These are phyloP conservation scores for Talaromyces funiculosus DNA, from an alignment of 2,329 filamentous ascomycete species.

Conservation along the genomic window DNA sequence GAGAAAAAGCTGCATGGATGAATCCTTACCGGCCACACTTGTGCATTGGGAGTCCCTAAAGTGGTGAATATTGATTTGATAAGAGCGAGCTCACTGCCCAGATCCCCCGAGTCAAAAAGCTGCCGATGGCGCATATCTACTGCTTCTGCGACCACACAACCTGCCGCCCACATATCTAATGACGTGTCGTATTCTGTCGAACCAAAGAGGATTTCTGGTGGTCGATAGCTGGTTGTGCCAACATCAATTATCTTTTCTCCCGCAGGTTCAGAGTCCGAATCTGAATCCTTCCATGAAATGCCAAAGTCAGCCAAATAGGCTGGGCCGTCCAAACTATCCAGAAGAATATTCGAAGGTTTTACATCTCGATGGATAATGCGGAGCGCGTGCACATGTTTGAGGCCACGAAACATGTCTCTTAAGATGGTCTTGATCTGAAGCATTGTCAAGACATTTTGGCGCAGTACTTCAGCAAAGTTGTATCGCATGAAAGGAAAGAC, in stretches of 20 bases:
- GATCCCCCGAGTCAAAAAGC: slow-evolving; percentile 80
- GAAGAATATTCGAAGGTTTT: slow-evolving; percentile 84
- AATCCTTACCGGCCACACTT: slow-evolving; percentile 67
- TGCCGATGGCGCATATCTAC: slow-evolving; percentile 51
- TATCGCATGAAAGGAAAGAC: slow-evolving; percentile 78
- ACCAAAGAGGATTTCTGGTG: slow-evolving; percentile 87
- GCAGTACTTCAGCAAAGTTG: slow-evolving; percentile 65
- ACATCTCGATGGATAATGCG: slow-evolving; percentile 89
- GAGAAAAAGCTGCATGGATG: neutral
- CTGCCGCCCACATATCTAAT: slow-evolving; percentile 86
- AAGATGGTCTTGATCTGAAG: slow-evolving; percentile 48
- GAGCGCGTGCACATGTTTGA: slow-evolving; percentile 64
- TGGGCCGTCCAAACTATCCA: slow-evolving; percentile 61
- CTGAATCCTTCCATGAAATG: slow-evolving; percentile 70
- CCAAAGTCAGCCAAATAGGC: slow-evolving; percentile 87
- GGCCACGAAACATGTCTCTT: slow-evolving; percentile 63
- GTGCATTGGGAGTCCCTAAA: slow-evolving; percentile 74
- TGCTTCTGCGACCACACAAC: slow-evolving; percentile 76
- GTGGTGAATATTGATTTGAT: slow-evolving; percentile 91
- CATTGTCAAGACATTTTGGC: slow-evolving; percentile 36
- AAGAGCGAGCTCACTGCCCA: slow-evolving; percentile 85
- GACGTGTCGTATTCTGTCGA: slow-evolving; percentile 63
- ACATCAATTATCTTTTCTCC: slow-evolving; percentile 81
- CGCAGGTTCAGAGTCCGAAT: slow-evolving; percentile 55
- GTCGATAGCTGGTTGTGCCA: slow-evolving; percentile 83